phyloP scores from a whole-genome alignment of 768 basidiomycete genomes.

The Mycena crocata region DNA sequence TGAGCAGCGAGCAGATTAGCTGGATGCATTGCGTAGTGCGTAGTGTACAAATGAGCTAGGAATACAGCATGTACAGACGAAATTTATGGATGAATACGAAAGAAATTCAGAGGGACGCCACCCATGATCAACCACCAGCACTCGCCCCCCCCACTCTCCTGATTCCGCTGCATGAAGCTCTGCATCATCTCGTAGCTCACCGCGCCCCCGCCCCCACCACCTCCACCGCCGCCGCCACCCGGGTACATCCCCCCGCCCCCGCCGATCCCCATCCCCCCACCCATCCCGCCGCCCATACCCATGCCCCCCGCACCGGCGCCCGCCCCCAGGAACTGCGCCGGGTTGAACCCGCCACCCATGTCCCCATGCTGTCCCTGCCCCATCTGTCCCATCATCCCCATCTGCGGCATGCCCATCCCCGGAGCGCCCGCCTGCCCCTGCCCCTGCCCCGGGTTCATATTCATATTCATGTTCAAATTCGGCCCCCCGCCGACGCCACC shows the following conservation, averaged over 20 bases:
- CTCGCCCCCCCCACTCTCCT: conserved; percentile 22
- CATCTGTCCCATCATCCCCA: conserved; percentile 39
- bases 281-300: conserved; percentile 9
- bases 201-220: conserved; percentile 33
- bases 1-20: background rate
- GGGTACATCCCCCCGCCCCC: background rate
- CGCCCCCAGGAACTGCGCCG: conserved; percentile 19
- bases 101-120: background rate
- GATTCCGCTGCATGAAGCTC: conserved; percentile 55
- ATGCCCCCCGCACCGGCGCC: background rate
- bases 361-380: conserved; percentile 27
- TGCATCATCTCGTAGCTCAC: conserved; percentile 57
- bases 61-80: conserved; percentile 16
- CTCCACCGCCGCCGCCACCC: conserved; percentile 29
- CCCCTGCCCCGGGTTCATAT: background rate
- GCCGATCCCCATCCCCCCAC: background rate
- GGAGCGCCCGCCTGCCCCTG: conserved; percentile 7
- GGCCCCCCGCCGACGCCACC: too few species aligned
- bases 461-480: too few species aligned
- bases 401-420: conserved; percentile 23
- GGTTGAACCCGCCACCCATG: conserved; percentile 29
- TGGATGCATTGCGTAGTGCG: conserved; percentile 3
- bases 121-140: conserved; percentile 7
- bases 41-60: conserved; percentile 26
- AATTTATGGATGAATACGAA: background rate